These are phyloP conservation scores for Penicillium desertorum DNA, from an alignment of 495 filamentous ascomycete species.

Conservation along the genomic window DNA sequence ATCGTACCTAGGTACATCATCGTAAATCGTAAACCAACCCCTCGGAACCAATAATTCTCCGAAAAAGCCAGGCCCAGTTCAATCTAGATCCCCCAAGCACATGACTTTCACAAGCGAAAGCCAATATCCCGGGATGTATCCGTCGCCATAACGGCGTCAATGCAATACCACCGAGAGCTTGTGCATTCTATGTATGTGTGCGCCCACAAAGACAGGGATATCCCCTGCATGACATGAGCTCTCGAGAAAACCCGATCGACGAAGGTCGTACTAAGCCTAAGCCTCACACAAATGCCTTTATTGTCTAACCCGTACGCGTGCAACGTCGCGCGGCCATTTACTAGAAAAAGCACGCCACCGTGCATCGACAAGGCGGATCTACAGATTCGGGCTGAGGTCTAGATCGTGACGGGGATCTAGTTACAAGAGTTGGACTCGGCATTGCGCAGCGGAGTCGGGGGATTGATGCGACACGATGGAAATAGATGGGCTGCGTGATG, in stretches of 20 bases:
- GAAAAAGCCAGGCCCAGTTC: conserved; percentile 2
- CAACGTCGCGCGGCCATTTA: background rate
- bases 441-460: background rate
- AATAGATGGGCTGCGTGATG: background rate
- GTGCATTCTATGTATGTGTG: background rate
- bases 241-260: background rate
- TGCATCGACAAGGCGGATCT: background rate
- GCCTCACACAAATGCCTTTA: conserved; percentile 4
- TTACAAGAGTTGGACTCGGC: background rate
- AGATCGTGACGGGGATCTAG: background rate
- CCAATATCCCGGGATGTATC: background rate
- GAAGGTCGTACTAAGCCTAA: background rate
- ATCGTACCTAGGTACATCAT: too few species aligned
- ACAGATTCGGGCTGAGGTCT: background rate
- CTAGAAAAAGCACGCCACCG: background rate
- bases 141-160: background rate
- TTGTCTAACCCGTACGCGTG: conserved; percentile 6
- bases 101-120: conserved; percentile 5
- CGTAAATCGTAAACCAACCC: background rate
- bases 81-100: conserved; percentile 4
- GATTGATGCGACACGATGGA: background rate
- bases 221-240: background rate
- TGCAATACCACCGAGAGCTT: background rate
- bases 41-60: conserved; percentile 1
- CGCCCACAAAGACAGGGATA: background rate